Percentiles rank a stretch among this genome's conserved stretches.
Conservation (phyloP, 2,329 filamentous ascomycete species). For the Aspergillus transmontanensis region DNA sequence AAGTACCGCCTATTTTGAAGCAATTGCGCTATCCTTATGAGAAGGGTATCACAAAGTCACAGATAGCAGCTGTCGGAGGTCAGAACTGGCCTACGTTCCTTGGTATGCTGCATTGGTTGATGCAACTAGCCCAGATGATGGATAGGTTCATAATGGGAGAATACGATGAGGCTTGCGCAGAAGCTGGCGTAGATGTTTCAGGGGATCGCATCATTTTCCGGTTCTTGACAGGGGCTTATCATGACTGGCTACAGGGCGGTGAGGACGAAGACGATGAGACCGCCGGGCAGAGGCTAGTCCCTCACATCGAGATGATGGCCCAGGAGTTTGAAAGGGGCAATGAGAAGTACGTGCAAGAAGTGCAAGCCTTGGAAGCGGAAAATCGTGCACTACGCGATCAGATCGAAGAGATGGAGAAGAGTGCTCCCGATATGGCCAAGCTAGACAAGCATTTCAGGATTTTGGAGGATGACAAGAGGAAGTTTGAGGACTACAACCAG, state of each 20-base stretch:
- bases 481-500: conserved; percentile 94
- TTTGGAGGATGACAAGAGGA: conserved; percentile 88
- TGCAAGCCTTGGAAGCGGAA: conserved; percentile 84
- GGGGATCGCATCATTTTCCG: conserved; percentile 93
- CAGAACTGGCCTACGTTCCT: conserved; percentile 97
- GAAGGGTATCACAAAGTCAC: conserved; percentile 93
- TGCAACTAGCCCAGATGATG: conserved; percentile 94
- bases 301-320: conserved; percentile 87
- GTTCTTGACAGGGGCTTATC: conserved; percentile 86
- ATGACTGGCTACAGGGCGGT: conserved; percentile 90
- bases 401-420: conserved; percentile 86
- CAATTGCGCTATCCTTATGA: conserved; percentile 94
- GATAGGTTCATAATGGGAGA: conserved; percentile 76
- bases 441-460: conserved; percentile 90
- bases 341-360: conserved; percentile 78
- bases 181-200: conserved; percentile 82
- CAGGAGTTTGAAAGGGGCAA: conserved; percentile 83
- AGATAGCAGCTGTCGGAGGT: conserved; percentile 90
- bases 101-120: conserved; percentile 96
- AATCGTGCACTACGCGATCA: conserved; percentile 79
- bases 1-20: conserved; percentile 89
- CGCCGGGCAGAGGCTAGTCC: conserved; percentile 73
- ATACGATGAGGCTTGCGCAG: conserved; percentile 88
- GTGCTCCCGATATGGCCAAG: conserved; percentile 77
- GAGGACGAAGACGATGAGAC: conserved; percentile 87